Conservation (phyloP, 352 stramenopile species). For the Globisporangium nunn region DNA sequence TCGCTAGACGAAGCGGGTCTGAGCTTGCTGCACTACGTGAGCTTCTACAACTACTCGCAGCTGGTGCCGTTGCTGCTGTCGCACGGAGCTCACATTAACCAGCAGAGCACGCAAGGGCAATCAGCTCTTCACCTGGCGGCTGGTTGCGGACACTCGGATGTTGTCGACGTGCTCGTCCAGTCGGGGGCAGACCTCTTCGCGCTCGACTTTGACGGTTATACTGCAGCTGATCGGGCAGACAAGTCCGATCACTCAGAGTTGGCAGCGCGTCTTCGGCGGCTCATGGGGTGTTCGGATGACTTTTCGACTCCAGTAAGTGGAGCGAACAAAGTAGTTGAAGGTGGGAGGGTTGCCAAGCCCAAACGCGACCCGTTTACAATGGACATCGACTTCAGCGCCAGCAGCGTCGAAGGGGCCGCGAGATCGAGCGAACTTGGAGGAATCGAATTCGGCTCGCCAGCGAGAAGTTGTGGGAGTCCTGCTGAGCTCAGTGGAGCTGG, state of each 20-base stretch:
- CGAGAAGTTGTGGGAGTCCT: conserved; percentile 26
- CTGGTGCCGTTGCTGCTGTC: conserved; percentile 72
- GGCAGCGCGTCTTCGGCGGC: conserved; percentile 29
- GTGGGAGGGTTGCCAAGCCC: background rate
- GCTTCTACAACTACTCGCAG: conserved; percentile 84
- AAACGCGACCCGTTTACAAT: conserved; percentile 23
- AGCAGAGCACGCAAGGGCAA: conserved; percentile 77
- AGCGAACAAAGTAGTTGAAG: background rate
- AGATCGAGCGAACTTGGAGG: background rate
- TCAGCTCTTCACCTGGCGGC: conserved; percentile 79
- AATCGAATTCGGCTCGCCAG: conserved; percentile 15
- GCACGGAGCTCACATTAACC: conserved; percentile 79
- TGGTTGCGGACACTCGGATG: conserved; percentile 60
- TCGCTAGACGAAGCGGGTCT: conserved; percentile 82
- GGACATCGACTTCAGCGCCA: conserved; percentile 35
- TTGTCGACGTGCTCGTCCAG: conserved; percentile 59
- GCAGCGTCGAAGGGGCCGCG: conserved; percentile 13
- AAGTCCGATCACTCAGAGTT: conserved; percentile 58
- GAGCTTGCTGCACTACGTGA: conserved; percentile 86
- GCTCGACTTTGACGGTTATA: conserved; percentile 68
- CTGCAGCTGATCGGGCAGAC: conserved; percentile 65
- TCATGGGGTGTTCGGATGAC: conserved; percentile 24
- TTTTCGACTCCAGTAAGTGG: background rate
- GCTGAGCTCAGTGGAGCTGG: conserved; percentile 17
- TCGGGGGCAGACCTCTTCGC: conserved; percentile 52